These are phyloP conservation scores for Trichomonas vaginalis DNA, from an alignment of 208 protist genomes.

Conservation along the genomic window DNA sequence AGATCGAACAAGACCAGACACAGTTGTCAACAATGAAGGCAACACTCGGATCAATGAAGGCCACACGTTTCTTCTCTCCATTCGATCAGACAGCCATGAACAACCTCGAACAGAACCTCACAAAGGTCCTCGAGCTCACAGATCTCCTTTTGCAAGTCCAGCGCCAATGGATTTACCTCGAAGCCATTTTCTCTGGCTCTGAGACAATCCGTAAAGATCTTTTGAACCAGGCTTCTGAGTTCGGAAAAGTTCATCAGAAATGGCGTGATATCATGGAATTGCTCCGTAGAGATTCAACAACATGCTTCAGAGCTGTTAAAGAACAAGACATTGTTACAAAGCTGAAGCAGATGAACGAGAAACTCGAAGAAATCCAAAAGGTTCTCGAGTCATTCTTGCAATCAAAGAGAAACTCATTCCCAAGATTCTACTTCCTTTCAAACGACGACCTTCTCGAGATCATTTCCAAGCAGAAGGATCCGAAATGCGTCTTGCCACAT, in stretches of 20 bases:
- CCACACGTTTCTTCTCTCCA: conserved; percentile 71
- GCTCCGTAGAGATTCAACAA: background rate
- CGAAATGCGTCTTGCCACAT: conserved; percentile 77
- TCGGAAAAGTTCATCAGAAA: conserved; percentile 72
- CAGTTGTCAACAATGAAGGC: conserved; percentile 61
- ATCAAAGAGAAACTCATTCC: conserved; percentile 75
- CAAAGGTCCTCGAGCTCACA: conserved; percentile 70
- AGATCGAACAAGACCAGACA: conserved; percentile 71
- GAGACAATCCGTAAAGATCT: conserved; percentile 91
- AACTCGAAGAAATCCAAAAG: conserved; percentile 85
- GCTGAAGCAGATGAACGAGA: conserved; percentile 68
- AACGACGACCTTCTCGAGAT: conserved; percentile 90
- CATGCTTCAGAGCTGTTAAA: background rate
- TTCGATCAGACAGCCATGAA: conserved; percentile 69
- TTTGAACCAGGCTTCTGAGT: conserved; percentile 72
- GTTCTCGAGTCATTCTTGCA: conserved; percentile 81
- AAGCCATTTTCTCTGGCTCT: conserved; percentile 83
- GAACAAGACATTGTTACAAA: conserved; percentile 26
- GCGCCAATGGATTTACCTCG: conserved; percentile 82
- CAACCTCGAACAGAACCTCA: conserved; percentile 75
- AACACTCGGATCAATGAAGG: conserved; percentile 47
- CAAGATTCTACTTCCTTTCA: conserved; percentile 89
- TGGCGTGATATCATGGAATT: conserved; percentile 60
- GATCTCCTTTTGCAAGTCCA: conserved; percentile 68
- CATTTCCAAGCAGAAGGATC: conserved; percentile 78